phyloP scores from a whole-genome alignment of 176 grass and related monocot genomes.

The Areca catechu region DNA sequence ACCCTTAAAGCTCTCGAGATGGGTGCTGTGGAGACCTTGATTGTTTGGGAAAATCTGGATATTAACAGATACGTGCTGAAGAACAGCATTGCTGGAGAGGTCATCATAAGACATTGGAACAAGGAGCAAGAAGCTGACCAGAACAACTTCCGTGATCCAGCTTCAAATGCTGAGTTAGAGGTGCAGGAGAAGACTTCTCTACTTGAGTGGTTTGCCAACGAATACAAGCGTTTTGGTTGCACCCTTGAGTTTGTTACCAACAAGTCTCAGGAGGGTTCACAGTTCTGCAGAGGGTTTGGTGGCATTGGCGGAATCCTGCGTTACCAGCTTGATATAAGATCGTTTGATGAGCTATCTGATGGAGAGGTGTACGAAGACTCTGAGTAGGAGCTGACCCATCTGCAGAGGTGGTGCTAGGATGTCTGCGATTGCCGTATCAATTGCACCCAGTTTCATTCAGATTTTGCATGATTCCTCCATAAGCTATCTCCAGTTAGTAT shows the following conservation, averaged over 20 bases:
- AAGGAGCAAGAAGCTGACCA: slow-evolving; percentile 63
- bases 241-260: slow-evolving; percentile 78
- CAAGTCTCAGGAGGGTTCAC: slow-evolving; percentile 67
- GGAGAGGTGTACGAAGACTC: slow-evolving; percentile 52
- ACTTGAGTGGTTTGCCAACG: slow-evolving; percentile 74
- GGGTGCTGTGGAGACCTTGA: slow-evolving; percentile 65
- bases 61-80: slow-evolving; percentile 62
- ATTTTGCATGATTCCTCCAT: no score
- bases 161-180: slow-evolving; percentile 52
- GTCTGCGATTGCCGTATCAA: not conserved
- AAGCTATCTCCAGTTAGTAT: no score
- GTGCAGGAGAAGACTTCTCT: slow-evolving; percentile 57
- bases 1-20: slow-evolving; percentile 70
- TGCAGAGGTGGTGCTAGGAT: not conserved
- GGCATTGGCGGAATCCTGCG: slow-evolving; percentile 61
- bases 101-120: slow-evolving; percentile 45
- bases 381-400: slow-evolving; percentile 25
- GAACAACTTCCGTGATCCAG: slow-evolving; percentile 48
- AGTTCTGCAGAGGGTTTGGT: slow-evolving; percentile 70
- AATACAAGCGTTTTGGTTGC: slow-evolving; percentile 74
- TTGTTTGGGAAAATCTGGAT: slow-evolving; percentile 80
- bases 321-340: slow-evolving; percentile 60
- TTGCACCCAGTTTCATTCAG: not conserved
- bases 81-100: slow-evolving; percentile 45
- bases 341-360: slow-evolving; percentile 64